These are phyloP conservation scores for Achlya hypogyna DNA, from an alignment of 352 stramenopile species.

Conservation along the genomic window DNA sequence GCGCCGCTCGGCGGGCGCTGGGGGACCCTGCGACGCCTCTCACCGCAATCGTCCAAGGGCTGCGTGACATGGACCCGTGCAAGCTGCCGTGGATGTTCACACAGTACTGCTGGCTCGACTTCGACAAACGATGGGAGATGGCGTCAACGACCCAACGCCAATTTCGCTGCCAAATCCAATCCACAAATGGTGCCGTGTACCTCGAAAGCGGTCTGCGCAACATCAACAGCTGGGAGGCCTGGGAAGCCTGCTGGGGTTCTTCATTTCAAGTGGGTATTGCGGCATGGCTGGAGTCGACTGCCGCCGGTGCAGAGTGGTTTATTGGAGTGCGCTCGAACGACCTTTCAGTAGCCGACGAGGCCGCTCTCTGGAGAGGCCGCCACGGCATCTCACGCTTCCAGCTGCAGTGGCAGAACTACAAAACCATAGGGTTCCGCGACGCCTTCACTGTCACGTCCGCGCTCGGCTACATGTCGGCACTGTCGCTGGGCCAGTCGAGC, in stretches of 20 bases:
- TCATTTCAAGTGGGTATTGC: conserved; percentile 12
- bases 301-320: not conserved
- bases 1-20: not conserved
- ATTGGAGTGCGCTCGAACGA: not conserved
- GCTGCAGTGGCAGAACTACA: conserved; percentile 17
- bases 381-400: not conserved
- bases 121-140: not conserved
- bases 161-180: not conserved
- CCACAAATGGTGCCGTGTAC: conserved; percentile 7
- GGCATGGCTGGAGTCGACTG: not conserved
- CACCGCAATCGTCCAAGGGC: not conserved
- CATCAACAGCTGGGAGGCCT: not conserved
- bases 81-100: conserved; percentile 18
- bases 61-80: not conserved
- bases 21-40: not conserved
- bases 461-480: not conserved
- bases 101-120: conserved; percentile 17
- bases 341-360: not conserved
- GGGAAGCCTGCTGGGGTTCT: not conserved
- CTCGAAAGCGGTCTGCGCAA: conserved; percentile 5
- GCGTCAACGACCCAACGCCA: not conserved
- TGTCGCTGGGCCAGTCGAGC: not conserved
- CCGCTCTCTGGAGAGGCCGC: not conserved
- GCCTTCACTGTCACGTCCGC: not conserved
- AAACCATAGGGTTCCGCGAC: not conserved